Percentiles rank a stretch among this genome's conserved stretches.
phyloP scores from a whole-genome alignment of 2,329 filamentous ascomycete genomes.

The Epicoccum sorghinum region DNA sequence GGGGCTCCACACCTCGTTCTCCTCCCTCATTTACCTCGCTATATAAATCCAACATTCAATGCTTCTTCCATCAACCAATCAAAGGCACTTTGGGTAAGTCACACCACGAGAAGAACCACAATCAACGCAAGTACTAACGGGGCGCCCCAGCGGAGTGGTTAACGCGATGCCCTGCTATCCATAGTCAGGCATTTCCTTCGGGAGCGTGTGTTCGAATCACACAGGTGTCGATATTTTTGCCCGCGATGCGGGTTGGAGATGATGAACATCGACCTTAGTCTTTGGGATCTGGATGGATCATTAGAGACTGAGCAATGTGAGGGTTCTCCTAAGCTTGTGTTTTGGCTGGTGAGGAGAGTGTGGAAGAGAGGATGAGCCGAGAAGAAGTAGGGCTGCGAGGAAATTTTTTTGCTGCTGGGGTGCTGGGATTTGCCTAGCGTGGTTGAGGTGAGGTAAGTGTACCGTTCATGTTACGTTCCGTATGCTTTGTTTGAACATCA shows the following conservation, averaged over 20 bases:
- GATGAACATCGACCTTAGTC: background rate
- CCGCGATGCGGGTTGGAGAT: background rate
- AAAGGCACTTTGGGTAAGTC: too few relatives aligned
- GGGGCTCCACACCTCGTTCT: too few relatives aligned
- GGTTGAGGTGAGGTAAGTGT: background rate
- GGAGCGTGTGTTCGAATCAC: constrained; percentile 39
- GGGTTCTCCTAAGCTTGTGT: background rate
- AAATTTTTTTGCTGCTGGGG: background rate
- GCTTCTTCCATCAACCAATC: too few relatives aligned
- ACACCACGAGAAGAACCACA: too few relatives aligned
- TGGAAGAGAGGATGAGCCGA: background rate
- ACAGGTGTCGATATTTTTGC: constrained; percentile 31
- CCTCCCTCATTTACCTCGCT: too few relatives aligned
- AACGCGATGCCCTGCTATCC: constrained; percentile 22
- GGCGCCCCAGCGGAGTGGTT: constrained; percentile 12
- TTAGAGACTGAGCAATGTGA: background rate
- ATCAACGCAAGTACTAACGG: background rate
- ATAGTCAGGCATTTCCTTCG: constrained; percentile 30
- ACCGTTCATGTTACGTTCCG: background rate
- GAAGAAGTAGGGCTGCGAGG: background rate
- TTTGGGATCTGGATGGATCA: too few relatives aligned
- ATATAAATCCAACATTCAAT: too few relatives aligned
- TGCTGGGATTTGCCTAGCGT: constrained; percentile 3
- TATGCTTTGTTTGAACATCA: background rate
- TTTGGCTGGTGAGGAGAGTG: background rate